Evolutionary conservation across 2,329 filamentous ascomycete species (phyloP).

Genomic region (Claviceps sp.): DNA sequence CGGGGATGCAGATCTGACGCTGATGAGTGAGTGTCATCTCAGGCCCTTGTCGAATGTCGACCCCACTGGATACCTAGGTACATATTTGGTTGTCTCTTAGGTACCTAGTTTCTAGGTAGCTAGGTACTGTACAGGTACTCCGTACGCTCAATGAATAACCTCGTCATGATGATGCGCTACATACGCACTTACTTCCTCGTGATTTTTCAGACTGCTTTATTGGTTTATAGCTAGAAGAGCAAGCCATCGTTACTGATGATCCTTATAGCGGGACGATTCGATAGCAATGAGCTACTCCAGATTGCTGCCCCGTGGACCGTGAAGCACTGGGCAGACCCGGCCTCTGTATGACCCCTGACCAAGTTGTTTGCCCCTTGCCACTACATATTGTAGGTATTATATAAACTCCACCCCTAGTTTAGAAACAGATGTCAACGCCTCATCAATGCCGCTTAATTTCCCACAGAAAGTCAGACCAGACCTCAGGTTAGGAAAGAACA

Average conservation of each 20-base stretch:
- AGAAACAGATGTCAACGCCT: conserved; percentile 7
- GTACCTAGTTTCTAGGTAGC: too few relatives aligned
- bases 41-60: background rate
- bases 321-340: background rate
- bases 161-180: conserved; percentile 9
- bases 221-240: background rate
- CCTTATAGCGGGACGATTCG: background rate
- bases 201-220: background rate
- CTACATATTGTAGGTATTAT: conserved; percentile 1
- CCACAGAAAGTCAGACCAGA: background rate
- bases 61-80: background rate
- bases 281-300: background rate
- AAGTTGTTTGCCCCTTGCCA: conserved; percentile 4
- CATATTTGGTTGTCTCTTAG: too few relatives aligned
- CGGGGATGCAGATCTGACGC: too few relatives aligned
- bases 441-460: conserved; percentile 4
- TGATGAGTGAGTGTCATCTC: too few relatives aligned
- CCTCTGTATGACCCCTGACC: background rate
- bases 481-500: background rate
- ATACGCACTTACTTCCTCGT: background rate
- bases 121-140: too few relatives aligned
- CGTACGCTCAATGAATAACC: conserved; percentile 6
- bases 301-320: background rate
- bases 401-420: conserved; percentile 1
- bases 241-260: background rate